Conservation (phyloP, 2,329 filamentous ascomycete species). For the Beauveria scarabaeidicola region DNA sequence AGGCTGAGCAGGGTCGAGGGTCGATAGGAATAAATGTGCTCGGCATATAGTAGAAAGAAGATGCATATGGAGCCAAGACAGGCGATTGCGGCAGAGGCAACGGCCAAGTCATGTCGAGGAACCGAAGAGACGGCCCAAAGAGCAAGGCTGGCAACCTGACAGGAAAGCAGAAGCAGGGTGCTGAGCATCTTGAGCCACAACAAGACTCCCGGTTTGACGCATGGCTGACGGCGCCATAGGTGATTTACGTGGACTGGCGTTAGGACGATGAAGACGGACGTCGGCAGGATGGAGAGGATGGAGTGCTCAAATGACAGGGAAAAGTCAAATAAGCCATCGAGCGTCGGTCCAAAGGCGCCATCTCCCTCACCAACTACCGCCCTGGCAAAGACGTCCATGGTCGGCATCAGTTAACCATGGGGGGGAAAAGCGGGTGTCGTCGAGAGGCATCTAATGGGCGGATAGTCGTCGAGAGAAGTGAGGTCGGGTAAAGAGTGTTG, state of each 20-base stretch:
- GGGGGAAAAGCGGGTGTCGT: neutral
- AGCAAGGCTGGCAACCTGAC: constrained; percentile 19
- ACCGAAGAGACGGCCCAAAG: constrained; percentile 19
- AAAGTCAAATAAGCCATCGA: constrained; percentile 9
- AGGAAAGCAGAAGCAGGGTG: fast-evolving
- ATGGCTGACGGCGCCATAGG: neutral
- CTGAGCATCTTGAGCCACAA: constrained; percentile 19
- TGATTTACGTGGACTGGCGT: constrained; percentile 6
- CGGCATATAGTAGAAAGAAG: constrained; percentile 22
- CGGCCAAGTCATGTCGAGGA: constrained; percentile 17
- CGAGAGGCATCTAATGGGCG: neutral
- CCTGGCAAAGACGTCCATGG: constrained; percentile 4
- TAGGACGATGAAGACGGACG: constrained; percentile 13
- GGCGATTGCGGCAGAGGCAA: constrained; percentile 21
- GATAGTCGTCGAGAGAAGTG: neutral
- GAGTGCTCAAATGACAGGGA: constrained; percentile 8
- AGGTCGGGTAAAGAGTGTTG: neutral
- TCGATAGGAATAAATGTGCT: constrained; percentile 24
- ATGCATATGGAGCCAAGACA: constrained; percentile 22
- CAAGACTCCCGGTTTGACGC: constrained; percentile 9
- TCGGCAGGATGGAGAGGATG: constrained; percentile 6
- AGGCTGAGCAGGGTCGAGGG: constrained; percentile 25
- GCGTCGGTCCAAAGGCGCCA: constrained; percentile 4
- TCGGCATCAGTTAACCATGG: constrained; percentile 3
- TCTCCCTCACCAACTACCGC: constrained; percentile 1